Evolutionary conservation across 2,329 filamentous ascomycete genomes (phyloP).

Genomic region (Trichoderma semiorbis): DNA sequence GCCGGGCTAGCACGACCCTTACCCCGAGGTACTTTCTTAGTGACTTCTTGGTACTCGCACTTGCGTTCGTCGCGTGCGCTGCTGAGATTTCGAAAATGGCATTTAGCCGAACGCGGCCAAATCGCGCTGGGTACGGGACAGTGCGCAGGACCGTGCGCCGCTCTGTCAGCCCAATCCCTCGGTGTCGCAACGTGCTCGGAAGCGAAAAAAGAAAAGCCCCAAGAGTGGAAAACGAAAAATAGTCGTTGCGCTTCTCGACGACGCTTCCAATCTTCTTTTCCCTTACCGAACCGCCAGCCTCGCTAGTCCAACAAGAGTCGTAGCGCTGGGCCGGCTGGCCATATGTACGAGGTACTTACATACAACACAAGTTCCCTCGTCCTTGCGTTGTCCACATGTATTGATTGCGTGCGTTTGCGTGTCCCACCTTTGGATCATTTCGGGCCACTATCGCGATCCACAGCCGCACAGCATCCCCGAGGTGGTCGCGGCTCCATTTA

Average conservation of each 20-base stretch:
- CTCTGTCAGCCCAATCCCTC: neutral
- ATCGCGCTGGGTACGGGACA: neutral
- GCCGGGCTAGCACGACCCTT: neutral
- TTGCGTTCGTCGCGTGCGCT: constrained; percentile 1
- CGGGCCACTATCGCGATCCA: constrained; percentile 13
- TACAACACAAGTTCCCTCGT: neutral
- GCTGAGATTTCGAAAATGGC: constrained; percentile 7
- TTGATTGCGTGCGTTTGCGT: constrained; percentile 4
- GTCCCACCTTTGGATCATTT: neutral
- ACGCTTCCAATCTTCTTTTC: neutral
- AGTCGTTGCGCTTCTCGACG: neutral
- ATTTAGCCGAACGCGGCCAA: constrained; percentile 6
- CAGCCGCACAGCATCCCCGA: constrained; percentile 13
- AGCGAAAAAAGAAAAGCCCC: neutral
- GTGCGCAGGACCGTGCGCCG: neutral
- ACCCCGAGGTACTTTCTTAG: constrained; percentile 4
- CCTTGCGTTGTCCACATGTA: neutral
- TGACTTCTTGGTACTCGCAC: neutral
- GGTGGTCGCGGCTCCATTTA: neutral
- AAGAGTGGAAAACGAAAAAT: neutral
- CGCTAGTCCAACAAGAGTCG: neutral
- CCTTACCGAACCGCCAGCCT: neutral
- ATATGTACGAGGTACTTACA: neutral
- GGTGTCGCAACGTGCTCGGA: neutral
- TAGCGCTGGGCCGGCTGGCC: neutral